Evolutionary conservation across 768 basidiomycete species (phyloP), one percentile per base, ranked within the genome.

Genomic region (Kwoniella newhampshirensis): DNA sequence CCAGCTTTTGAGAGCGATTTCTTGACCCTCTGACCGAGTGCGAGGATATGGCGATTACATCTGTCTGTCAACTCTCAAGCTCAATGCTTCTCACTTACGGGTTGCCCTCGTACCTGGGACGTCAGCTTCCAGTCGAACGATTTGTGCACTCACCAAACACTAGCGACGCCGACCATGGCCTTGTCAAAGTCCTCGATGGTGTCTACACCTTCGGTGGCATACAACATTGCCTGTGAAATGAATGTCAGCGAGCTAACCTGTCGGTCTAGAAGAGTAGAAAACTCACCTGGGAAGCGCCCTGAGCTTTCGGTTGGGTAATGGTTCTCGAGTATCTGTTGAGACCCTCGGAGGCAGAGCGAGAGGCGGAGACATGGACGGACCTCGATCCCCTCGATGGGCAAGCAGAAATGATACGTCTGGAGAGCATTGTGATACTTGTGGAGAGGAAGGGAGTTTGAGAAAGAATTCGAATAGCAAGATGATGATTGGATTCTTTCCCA

Each of bases 161-260:
- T 94, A 9, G 86, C 96, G 25, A 99, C 85, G 47, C 96, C 96
- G 54, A 99, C 89, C 93, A 98, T 97, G 42, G 93, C 86, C 75
- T 94, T 97, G 71, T 89, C 80, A 61, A 99, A 88, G 79, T 99
- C 96, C 1, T 81, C 82, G 63, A 94, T 88, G 15, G 68, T 78
- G 23, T 82, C 79, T 60, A 99, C 83, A 27, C 90, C 93, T 32
- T 97, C 96, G 1, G 96, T 99, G n/a, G 92, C 96, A 78, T 92
- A 99, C 46, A 99, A 80, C 96, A 99, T 98, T 30, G 96, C 96
- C 89, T 94, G 44, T 18, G 21, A 35, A 20, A 18, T 20, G 69
- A 45, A 17, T n/a, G 27, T 37, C 26, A 15, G 32, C 43, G 30
- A 42, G 20, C 27, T 13, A 45, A 25, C 20, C 6, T 28, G 37